Base-by-base conservation (phyloP, 2,329 filamentous ascomycete species). In the Trichoderma asperellum region DNA sequence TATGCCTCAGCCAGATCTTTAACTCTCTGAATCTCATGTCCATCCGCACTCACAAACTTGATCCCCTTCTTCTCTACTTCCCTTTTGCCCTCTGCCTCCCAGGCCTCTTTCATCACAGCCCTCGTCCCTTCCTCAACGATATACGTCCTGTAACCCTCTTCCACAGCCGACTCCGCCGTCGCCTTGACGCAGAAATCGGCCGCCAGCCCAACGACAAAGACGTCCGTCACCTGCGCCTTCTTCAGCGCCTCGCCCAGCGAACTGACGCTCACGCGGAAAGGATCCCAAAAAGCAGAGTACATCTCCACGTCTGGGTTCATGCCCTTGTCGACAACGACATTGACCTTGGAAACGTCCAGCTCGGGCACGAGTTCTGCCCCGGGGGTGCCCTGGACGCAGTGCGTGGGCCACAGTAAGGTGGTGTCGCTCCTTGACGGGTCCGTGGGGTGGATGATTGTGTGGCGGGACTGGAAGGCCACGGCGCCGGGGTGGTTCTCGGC, bases 221-320 rank as follows among this genome's bases (percentile, higher is more conserved):
- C 92, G 78, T 96, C 87, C 6, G 92, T 93, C 34, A 97, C 83
- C 0, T 81, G 83, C 18, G 82, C 82, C 2, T 83, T 83, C 63
- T 79, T 84, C 73, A 99, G 78, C 59, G 83, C 76, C 1, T 76
- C 81, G 1, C 85, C 86, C 32, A 98, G 82, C 16, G 89, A 89
- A 75, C 87, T 90, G 74, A 90, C 88, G 32, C 82, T 83, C 16
- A 91, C 83, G 37, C 81, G 81, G 74, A 97, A 95, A 0, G 92
- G 92, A 76, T 94, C 92, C 71, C 91, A 90, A 75, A 99, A 98
- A 0, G 91, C 94, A 71, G 91, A 95, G 81, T 97, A 98, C 92
- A 97, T 97, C 80, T 99, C 96, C 2, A 97, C 87, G 56, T 86
- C 83, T 56, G 84, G 78, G 76, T 93, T 86, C 76, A 84, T 86